Conservation (phyloP, 2,329 filamentous ascomycete genomes). For the Neurospora crassa region DNA sequence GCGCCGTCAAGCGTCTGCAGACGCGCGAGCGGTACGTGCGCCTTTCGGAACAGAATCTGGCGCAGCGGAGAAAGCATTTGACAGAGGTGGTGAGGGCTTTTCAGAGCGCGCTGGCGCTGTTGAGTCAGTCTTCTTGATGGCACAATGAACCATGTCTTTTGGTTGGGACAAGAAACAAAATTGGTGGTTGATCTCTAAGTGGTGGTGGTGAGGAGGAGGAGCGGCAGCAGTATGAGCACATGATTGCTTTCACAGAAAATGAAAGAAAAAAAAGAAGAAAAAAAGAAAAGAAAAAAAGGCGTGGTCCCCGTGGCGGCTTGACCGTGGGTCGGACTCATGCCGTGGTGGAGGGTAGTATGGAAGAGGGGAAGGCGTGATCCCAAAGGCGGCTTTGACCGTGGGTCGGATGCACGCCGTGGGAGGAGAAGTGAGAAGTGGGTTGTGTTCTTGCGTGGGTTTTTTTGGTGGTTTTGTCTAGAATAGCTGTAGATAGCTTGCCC, state of each 20-base stretch:
- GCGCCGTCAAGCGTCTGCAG: slow-evolving; percentile 68
- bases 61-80: slow-evolving; percentile 67
- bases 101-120: slow-evolving; percentile 49
- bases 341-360: background rate
- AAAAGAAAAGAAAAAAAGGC: background rate
- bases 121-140: slow-evolving; percentile 26
- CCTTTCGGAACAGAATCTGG: slow-evolving; percentile 60
- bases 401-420: background rate
- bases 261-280: background rate
- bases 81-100: slow-evolving; percentile 52
- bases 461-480: background rate
- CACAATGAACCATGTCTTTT: background rate
- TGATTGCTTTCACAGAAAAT: background rate
- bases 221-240: background rate
- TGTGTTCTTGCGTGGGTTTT: background rate
- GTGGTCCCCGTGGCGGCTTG: background rate
- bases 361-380: background rate
- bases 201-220: background rate
- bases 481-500: background rate
- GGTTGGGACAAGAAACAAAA: background rate
- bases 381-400: background rate
- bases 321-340: background rate
- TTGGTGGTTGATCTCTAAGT: background rate
- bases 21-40: slow-evolving; percentile 71
- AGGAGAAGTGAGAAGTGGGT: background rate